Evolutionary conservation across 75 land plant species (phyloP).

Genomic region (Sequoia sempervirens): DNA sequence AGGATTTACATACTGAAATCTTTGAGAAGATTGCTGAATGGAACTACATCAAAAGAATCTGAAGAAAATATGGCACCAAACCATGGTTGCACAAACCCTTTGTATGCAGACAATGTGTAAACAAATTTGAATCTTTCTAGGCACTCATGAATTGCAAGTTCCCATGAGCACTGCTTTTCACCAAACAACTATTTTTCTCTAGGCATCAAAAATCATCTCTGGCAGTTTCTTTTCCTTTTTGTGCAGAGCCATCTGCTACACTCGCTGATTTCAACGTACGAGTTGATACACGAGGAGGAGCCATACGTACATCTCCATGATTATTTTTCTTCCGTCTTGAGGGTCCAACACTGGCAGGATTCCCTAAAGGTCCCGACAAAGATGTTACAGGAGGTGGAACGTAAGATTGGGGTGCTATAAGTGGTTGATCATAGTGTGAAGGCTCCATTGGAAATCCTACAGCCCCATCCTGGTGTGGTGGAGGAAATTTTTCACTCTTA

Average conservation of each 20-base stretch:
- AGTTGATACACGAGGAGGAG: constrained; percentile 11
- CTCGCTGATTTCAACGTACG: neutral
- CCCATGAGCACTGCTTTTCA: neutral
- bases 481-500: constrained; percentile 91
- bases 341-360: constrained; percentile 31
- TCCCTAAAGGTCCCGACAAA: constrained; percentile 60
- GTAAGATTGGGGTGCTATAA: constrained; percentile 24
- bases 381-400: constrained; percentile 31
- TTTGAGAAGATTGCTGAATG: neutral
- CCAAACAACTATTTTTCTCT: neutral
- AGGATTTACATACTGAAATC: constrained; percentile 8
- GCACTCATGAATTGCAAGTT: neutral
- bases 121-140: constrained; percentile 4
- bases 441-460: constrained; percentile 69
- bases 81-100: neutral
- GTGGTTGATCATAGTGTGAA: constrained; percentile 32
- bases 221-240: constrained; percentile 3
- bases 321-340: constrained; percentile 41
- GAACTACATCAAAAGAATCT: constrained; percentile 6
- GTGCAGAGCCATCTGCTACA: neutral
- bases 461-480: constrained; percentile 84
- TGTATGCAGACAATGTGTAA: neutral
- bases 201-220: neutral
- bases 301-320: constrained; percentile 16
- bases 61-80: constrained; percentile 3